Base-by-base conservation (phyloP, 495 filamentous ascomycete species). In the Penicillium tannophilum region DNA sequence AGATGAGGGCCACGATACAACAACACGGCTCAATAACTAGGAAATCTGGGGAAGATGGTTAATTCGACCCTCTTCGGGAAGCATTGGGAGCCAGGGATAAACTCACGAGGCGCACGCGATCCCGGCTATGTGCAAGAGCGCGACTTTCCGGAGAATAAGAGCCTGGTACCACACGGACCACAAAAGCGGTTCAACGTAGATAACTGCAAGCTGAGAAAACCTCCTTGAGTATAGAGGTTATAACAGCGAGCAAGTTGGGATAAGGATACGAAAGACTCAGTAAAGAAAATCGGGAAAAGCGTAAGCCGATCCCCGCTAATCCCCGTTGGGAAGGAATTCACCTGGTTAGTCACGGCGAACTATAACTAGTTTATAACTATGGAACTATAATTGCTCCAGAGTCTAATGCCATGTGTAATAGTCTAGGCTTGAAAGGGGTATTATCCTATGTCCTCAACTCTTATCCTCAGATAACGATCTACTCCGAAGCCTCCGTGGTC, bases 61-160 rank as follows among this genome's bases (percentile, higher is more conserved):
- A 41, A 41, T 41, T 41, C n/a, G 1, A 41, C 39, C n/a, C 16
- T 28, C 28, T 28, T 28, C 33, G 33, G 9, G 39, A 41, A n/a
- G 28, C 43, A 47, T 46, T 23, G 26, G 36, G 50, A 51, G 36
- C 50, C 61, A 69, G 69, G 66, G 69, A 68, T 63, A 60, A 61
- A 69, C 60, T 63, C 59, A 69, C 66, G 19, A 61, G 50, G 59
- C 51, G 55, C 61, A 62, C 64, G 60, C 60, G 62, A 68, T 63
- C 55, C 33, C 28, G 51, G 26, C 47, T 10, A 23, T 20, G 49
- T 52, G 17, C 17, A 23, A 35, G 33, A 41, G 16, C 6, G 49
- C 47, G 45, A 41, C 39, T 41, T 41, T 41, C 39, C 16, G 16
- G 16, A 17, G 6, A 17, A 14, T 2, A 16, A 41, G 7, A 17